A percentile compares a stretch with the other conserved stretches of the same genome.
Evolutionary conservation across 2,329 filamentous ascomycete species (phyloP).

Genomic region (Penicillium corylophilum): DNA sequence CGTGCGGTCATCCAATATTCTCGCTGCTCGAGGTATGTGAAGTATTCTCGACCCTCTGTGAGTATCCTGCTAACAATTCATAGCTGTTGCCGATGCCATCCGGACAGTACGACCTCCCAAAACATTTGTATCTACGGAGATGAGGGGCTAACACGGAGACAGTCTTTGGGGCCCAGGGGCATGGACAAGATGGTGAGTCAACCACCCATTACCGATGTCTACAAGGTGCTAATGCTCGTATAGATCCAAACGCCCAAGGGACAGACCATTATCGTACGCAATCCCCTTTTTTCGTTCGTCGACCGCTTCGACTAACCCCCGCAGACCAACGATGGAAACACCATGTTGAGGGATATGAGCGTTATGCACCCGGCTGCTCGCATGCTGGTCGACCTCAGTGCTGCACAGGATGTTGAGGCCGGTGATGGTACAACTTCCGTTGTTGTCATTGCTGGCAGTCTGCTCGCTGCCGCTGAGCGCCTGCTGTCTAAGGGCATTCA

Average conservation of each 20-base stretch:
- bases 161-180: slow-evolving; percentile 88
- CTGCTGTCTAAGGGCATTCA: slow-evolving; percentile 90
- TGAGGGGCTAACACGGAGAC: slow-evolving; percentile 42
- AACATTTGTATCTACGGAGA: slow-evolving; percentile 18
- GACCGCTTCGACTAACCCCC: slow-evolving; percentile 30
- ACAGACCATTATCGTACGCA: slow-evolving; percentile 80
- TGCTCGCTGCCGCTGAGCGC: slow-evolving; percentile 89
- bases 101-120: slow-evolving; percentile 62
- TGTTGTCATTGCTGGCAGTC: slow-evolving; percentile 93
- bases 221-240: slow-evolving; percentile 23
- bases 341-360: slow-evolving; percentile 98
- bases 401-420: slow-evolving; percentile 96
- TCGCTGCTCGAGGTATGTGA: slow-evolving; percentile 81
- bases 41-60: not conserved
- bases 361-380: slow-evolving; percentile 99
- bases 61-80: slow-evolving; percentile 28
- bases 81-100: slow-evolving; percentile 95
- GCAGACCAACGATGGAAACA: slow-evolving; percentile 94
- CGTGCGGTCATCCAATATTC: slow-evolving; percentile 93
- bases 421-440: slow-evolving; percentile 98
- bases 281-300: slow-evolving; percentile 11
- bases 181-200: slow-evolving; percentile 88
- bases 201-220: not conserved
- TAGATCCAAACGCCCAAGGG: slow-evolving; percentile 91
- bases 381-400: slow-evolving; percentile 97